phyloP scores from a whole-genome alignment of 352 stramenopile genomes.

The Phytophthora chlamydospora region DNA sequence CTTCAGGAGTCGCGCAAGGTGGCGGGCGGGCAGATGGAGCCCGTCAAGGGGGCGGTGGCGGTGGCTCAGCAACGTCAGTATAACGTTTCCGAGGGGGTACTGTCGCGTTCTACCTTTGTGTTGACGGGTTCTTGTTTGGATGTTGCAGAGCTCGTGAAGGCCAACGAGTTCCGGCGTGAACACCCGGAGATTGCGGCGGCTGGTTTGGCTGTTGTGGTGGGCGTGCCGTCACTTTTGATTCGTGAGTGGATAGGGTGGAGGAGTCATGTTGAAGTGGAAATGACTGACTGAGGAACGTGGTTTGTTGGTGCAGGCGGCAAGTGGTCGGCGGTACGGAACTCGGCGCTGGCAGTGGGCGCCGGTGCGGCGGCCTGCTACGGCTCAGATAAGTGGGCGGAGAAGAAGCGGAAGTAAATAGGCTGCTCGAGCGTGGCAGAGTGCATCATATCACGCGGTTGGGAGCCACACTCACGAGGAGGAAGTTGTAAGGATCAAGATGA shows the following conservation, averaged over 20 bases:
- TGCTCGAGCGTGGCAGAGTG: conserved; percentile 6
- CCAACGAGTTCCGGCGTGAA: conserved; percentile 75
- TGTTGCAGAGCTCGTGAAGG: conserved; percentile 66
- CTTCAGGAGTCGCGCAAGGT: conserved; percentile 62
- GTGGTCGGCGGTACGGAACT: conserved; percentile 62
- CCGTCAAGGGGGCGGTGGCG: conserved; percentile 55
- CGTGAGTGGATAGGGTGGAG: conserved; percentile 48
- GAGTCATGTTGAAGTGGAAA: neutral
- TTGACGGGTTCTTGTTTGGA: neutral
- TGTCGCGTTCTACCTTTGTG: conserved; percentile 9
- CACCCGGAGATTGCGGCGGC: conserved; percentile 69
- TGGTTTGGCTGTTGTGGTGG: conserved; percentile 62
- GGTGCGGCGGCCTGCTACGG: conserved; percentile 64
- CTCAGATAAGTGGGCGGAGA: conserved; percentile 63
- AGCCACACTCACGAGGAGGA: conserved; percentile 12
- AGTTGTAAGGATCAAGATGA: conserved; percentile 40
- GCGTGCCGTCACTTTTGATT: conserved; percentile 66
- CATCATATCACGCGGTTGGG: conserved; percentile 23
- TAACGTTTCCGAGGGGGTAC: neutral
- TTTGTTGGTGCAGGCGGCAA: conserved; percentile 56
- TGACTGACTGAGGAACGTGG: neutral
- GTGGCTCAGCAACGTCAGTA: conserved; percentile 58
- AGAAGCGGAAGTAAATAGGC: conserved; percentile 47
- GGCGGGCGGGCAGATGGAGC: conserved; percentile 62
- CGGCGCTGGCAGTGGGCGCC: conserved; percentile 62